phyloP scores from a whole-genome alignment of 1,284 basidiomycete species.

The Hymenochaete sp. region DNA sequence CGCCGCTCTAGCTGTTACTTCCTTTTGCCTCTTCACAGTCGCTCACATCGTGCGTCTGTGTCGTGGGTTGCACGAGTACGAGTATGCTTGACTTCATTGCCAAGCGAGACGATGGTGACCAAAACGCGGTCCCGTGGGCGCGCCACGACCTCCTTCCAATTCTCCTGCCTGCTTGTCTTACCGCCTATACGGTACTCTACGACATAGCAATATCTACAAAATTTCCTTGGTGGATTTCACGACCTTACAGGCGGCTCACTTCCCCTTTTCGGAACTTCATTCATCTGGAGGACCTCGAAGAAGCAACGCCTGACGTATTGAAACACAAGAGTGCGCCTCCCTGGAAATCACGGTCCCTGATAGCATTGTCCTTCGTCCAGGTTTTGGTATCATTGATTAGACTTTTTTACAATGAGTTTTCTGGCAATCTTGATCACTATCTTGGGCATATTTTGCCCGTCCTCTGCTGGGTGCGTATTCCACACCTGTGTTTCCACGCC shows the following conservation, averaged over 20 bases:
- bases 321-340: slow-evolving; percentile 21
- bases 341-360: slow-evolving; percentile 31
- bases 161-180: slow-evolving; percentile 5
- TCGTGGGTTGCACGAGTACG: background rate
- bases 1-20: too few species aligned
- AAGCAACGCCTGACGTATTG: slow-evolving; percentile 27
- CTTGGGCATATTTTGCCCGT: slow-evolving; percentile 20
- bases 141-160: slow-evolving; percentile 1
- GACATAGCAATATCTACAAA: slow-evolving; percentile 15
- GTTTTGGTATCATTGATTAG: slow-evolving; percentile 18
- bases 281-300: slow-evolving; percentile 40
- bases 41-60: too few species aligned
- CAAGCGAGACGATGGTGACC: background rate
- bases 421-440: background rate
- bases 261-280: slow-evolving; percentile 48
- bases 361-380: slow-evolving; percentile 30
- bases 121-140: background rate
- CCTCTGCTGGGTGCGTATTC: slow-evolving; percentile 36
- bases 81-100: background rate
- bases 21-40: too few species aligned
- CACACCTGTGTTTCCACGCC: background rate
- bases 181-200: slow-evolving; percentile 10
- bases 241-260: slow-evolving; percentile 25
- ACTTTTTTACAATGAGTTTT: background rate
- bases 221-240: slow-evolving; percentile 27